Conservation (phyloP, 768 basidiomycete genomes). For the Gautieria morchelliformis region DNA sequence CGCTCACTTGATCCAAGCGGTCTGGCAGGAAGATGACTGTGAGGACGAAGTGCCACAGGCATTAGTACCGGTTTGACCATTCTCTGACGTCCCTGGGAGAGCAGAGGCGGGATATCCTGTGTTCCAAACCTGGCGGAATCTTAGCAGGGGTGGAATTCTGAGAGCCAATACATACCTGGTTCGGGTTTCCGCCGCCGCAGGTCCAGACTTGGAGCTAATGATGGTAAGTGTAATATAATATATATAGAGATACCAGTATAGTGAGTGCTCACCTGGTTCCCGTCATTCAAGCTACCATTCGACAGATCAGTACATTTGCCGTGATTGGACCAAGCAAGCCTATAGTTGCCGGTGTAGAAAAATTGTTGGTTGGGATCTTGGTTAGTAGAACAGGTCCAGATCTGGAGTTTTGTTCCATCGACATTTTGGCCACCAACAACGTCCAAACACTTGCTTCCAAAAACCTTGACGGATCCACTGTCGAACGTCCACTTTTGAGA, state of each 20-base stretch:
- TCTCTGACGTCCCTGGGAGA: conserved; percentile 24
- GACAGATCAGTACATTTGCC: conserved; percentile 43
- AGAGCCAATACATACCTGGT: conserved; percentile 24
- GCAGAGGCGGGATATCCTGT: conserved; percentile 33
- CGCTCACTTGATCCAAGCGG: conserved; percentile 12
- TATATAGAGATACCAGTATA: not conserved
- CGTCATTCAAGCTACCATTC: conserved; percentile 29
- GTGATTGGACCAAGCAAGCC: conserved; percentile 36
- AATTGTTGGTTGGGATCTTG: conserved; percentile 32
- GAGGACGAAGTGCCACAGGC: conserved; percentile 26
- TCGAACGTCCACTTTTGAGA: conserved; percentile 42
- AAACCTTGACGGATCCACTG: conserved; percentile 32
- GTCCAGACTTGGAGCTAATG: conserved; percentile 22
- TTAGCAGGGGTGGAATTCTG: not conserved
- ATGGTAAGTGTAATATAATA: not conserved
- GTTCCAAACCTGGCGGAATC: conserved; percentile 31
- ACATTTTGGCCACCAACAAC: conserved; percentile 30
- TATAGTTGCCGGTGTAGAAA: conserved; percentile 27
- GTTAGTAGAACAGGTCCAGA: conserved; percentile 36
- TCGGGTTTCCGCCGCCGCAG: conserved; percentile 32
- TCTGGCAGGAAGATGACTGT: conserved; percentile 27
- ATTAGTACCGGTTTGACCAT: conserved; percentile 28
- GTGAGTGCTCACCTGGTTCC: conserved; percentile 28
- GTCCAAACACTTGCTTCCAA: conserved; percentile 39
- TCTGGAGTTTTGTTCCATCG: conserved; percentile 41